Base-by-base conservation (phyloP, 2,329 filamentous ascomycete species). In the Scolecobasidium constrictum region DNA sequence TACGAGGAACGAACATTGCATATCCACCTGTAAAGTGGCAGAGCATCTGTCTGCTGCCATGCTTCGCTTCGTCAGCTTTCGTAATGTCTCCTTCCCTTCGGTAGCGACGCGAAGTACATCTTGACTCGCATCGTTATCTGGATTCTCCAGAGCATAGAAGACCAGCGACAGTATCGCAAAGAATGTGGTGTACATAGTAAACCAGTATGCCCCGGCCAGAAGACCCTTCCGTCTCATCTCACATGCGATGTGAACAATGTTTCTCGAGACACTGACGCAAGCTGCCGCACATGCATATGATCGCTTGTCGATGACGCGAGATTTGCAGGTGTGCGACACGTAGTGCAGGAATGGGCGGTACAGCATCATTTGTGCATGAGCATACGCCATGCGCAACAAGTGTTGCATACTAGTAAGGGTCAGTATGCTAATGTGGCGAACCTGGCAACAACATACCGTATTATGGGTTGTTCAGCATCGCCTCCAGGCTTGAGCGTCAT, bases 31-130 rank as follows among this genome's bases (percentile, higher is more conserved):
- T 20, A 98, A 70, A 33, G 85, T 82, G 36, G 71, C 72, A 1
- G 84, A 86, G 54, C 93, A 92, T 47, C 86, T 73, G 57, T 95
- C 86, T 3, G 92, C 92, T 26, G 88, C 87, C 70, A 93, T 73
- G 56, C 87, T 95, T 53, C 83, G 81, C 53, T 83, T 79, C 3
- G 87, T 83, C 45, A 96, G 71, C 13, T 78, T 79, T 40, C 79
- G 77, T 47, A 96, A 75, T 48, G 88, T 85, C 49, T 90, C 81
- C 55, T 84, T 84, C 15, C 90, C 92, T 48, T 86, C 83, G 47
- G 79, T 73, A 1, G 88, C 90, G 62, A 96, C 90, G 42, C 81
- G 81, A 46, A 95, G 67, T 17, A 95, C 82, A 48, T 94, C 87
- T 40, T 81, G 73, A 4, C 81, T 80, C 1, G 81, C 83, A 3